Evolutionary conservation across 257 asterid genomes (phyloP).

Genomic region (Nicotiana tabacum): DNA sequence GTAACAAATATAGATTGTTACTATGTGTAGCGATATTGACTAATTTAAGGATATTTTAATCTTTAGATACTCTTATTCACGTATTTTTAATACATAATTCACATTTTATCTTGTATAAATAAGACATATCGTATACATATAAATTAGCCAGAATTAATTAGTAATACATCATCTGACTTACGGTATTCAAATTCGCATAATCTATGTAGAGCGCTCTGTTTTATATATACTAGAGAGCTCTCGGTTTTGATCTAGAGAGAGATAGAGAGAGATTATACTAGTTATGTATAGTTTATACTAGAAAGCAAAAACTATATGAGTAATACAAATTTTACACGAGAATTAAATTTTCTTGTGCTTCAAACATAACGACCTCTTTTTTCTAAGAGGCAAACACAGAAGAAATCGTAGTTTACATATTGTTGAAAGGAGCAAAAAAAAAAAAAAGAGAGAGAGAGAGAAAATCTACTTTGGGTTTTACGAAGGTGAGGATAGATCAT

Average conservation of each 20-base stretch:
- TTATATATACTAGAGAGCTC: too few species aligned
- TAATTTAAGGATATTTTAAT: too few species aligned
- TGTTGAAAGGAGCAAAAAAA: background rate
- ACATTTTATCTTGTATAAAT: too few species aligned
- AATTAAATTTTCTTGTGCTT: too few species aligned
- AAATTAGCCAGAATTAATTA: background rate
- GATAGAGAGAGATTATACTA: too few species aligned
- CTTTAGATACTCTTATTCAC: background rate
- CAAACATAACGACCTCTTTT: too few species aligned
- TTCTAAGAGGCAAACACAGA: background rate
- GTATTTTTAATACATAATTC: background rate
- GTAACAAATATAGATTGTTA: too few species aligned
- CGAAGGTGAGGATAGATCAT: background rate
- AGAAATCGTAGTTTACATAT: background rate
- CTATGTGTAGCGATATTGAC: too few species aligned
- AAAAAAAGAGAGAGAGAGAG: too few species aligned
- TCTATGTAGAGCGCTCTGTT: too few species aligned
- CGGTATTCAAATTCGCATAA: background rate
- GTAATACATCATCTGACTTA: background rate
- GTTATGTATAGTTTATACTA: background rate
- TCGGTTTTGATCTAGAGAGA: too few species aligned
- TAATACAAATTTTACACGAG: background rate
- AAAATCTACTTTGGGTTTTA: background rate
- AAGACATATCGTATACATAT: too few species aligned
- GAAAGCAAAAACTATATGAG: background rate